Conservation (phyloP, 1,139 yeast genomes). For the Yamadazyma diddensiae region DNA sequence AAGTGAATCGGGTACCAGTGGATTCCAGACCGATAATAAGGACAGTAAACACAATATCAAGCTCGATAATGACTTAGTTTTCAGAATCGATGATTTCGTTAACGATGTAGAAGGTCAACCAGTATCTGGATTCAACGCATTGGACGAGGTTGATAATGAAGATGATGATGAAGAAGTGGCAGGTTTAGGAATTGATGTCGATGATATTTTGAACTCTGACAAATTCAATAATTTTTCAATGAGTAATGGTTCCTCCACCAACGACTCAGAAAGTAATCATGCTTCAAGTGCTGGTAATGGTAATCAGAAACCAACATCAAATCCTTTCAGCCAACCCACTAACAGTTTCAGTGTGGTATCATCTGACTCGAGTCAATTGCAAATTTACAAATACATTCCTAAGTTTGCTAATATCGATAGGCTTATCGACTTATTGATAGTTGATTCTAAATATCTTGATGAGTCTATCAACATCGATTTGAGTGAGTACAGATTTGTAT, state of each 20-base stretch:
- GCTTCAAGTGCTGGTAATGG: slow-evolving; percentile 1
- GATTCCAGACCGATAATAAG: slow-evolving; percentile 2
- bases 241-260: slow-evolving; percentile 4
- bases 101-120: slow-evolving; percentile 23
- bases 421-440: slow-evolving; percentile 39
- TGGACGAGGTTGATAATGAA: slow-evolving; percentile 22
- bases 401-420: slow-evolving; percentile 40
- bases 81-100: slow-evolving; percentile 40
- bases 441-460: slow-evolving; percentile 39
- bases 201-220: slow-evolving; percentile 42
- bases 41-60: slow-evolving; percentile 24
- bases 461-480: slow-evolving; percentile 38
- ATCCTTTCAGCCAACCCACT: slow-evolving; percentile 5
- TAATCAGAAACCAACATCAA: slow-evolving; percentile 2
- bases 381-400: slow-evolving; percentile 32
- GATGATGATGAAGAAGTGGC: slow-evolving; percentile 37
- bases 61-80: slow-evolving; percentile 33
- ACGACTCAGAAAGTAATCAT: slow-evolving; percentile 1
- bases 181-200: slow-evolving; percentile 47
- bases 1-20: slow-evolving; percentile 2
- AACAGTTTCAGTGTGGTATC: slow-evolving; percentile 15
- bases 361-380: slow-evolving; percentile 16
- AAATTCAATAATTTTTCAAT: slow-evolving; percentile 34
- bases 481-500: slow-evolving; percentile 44
- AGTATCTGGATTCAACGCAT: slow-evolving; percentile 17